A percentile compares a stretch with the other conserved stretches of the same genome.
Conservation (phyloP, 768 basidiomycete species). For the Tylopilus intermedius region DNA sequence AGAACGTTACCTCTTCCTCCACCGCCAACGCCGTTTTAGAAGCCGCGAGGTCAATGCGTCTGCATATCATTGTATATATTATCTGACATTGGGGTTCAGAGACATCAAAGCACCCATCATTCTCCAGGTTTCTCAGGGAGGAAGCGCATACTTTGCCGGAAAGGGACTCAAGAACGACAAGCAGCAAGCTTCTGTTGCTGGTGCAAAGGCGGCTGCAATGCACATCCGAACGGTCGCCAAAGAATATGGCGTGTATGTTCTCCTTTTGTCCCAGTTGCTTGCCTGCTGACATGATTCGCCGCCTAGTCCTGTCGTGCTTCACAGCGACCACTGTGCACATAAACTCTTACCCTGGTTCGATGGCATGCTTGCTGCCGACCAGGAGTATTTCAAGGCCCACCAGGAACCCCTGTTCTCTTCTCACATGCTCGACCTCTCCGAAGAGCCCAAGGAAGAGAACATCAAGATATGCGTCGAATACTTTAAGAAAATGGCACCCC, state of each 20-base stretch:
- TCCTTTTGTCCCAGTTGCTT: neutral
- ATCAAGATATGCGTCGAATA: constrained; percentile 91
- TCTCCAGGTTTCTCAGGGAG: constrained; percentile 95
- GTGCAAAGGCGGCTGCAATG: constrained; percentile 87
- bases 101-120: constrained; percentile 98
- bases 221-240: constrained; percentile 87
- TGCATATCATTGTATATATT: constrained; percentile 3
- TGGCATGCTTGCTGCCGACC: constrained; percentile 96
- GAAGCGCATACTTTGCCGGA: constrained; percentile 92
- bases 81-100: constrained; percentile 34
- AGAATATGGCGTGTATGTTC: constrained; percentile 86
- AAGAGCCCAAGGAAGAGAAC: constrained; percentile 88
- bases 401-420: constrained; percentile 88
- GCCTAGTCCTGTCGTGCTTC: constrained; percentile 85
- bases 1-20: constrained; percentile 98
- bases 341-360: constrained; percentile 99
- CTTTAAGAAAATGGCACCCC: constrained; percentile 89
- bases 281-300: constrained; percentile 1
- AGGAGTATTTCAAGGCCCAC: constrained; percentile 87
- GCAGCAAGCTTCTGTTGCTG: constrained; percentile 92
- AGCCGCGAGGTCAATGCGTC: constrained; percentile 69
- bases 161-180: constrained; percentile 94
- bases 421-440: constrained; percentile 98
- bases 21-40: constrained; percentile 92
- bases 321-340: constrained; percentile 97